phyloP scores from a whole-genome alignment of 768 basidiomycete species.

The Omphalotus guepiniiformis region DNA sequence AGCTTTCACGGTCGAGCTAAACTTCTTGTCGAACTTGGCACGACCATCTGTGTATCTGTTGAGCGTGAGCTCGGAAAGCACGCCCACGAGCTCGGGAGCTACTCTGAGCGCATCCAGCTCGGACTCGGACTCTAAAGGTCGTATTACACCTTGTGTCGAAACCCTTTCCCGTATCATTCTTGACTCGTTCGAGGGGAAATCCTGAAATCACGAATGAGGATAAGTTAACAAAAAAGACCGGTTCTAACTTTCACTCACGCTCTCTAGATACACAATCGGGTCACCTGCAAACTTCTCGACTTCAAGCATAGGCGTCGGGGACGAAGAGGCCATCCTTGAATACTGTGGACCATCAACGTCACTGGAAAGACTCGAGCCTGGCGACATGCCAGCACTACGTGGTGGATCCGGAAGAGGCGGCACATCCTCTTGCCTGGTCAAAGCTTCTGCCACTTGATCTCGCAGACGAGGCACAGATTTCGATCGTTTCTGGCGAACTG shows the following conservation, averaged over 20 bases:
- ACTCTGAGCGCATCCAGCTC: conserved; percentile 66
- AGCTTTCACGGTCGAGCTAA: conserved; percentile 45
- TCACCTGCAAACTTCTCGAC: conserved; percentile 54
- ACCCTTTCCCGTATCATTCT: conserved; percentile 92
- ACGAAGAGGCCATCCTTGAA: no score
- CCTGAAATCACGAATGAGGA: conserved; percentile 10
- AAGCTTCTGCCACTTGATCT: no score
- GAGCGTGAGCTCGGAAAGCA: conserved; percentile 67
- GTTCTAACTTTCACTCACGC: conserved; percentile 34
- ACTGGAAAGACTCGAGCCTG: no score
- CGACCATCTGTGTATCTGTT: conserved; percentile 72
- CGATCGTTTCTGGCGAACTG: no score
- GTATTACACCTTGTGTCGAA: conserved; percentile 75
- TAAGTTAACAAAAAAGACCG: neutral
- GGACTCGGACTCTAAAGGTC: conserved; percentile 68
- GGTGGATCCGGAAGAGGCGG: no score
- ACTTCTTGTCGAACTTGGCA: conserved; percentile 62
- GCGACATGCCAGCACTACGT: no score
- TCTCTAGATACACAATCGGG: conserved; percentile 45
- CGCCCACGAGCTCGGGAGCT: conserved; percentile 63
- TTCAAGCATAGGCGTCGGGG: no score
- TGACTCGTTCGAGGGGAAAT: conserved; percentile 32
- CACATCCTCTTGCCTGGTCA: no score
- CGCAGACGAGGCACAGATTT: no score
- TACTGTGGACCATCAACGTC: no score